Base-by-base conservation (phyloP, 2,329 filamentous ascomycete genomes). In the Pestalotiopsis sp. region DNA sequence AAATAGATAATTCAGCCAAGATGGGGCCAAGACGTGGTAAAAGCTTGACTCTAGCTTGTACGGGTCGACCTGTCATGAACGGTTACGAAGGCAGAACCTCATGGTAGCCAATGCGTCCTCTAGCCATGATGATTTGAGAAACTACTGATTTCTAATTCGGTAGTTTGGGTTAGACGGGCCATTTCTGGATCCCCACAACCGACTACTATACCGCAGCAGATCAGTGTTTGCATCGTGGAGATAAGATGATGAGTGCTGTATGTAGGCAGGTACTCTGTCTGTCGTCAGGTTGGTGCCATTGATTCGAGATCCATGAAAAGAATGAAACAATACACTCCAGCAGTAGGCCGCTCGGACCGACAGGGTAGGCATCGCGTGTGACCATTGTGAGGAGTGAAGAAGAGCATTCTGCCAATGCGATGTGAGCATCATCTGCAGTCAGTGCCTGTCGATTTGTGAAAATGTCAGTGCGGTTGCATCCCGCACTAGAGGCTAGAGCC, bases 391-490 rank as follows among this genome's bases (percentile, higher is more conserved):
- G 45, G 45, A 20, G 59, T 62, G 27, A 39, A 59, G 57, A 27
- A 59, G 25, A 62, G 45, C 45, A n/a, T 52, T 52, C 45, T 52
- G 45, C 45, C 45, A 52, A 52, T 52, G 45, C 45, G 45, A 63
- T 41, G 60, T 39, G 60, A 63, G 60, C 60, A 63, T 14, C 36
- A 38, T 63, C 45, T 39, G 36, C 60, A 63, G 36, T 39, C 14
- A 12, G 14, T 36, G 36, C 27, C 20, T 59, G 23, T 20, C 14
- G 56, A 25, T 13, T 25, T 13, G 5, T n/a, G 56, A 23, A 64
- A 39, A 49, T 45, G 63, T 66, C 63, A 66, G 49, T 66, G 63
- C 63, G 63, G 39, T 38, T 66, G 63, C 63, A 66, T 45, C 23
- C 31, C 63, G 20, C 63, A 31, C 49, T 45, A 66, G 25, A 66